Conservation (phyloP, 495 filamentous ascomycete genomes). For the Aspergillus baeticus region DNA sequence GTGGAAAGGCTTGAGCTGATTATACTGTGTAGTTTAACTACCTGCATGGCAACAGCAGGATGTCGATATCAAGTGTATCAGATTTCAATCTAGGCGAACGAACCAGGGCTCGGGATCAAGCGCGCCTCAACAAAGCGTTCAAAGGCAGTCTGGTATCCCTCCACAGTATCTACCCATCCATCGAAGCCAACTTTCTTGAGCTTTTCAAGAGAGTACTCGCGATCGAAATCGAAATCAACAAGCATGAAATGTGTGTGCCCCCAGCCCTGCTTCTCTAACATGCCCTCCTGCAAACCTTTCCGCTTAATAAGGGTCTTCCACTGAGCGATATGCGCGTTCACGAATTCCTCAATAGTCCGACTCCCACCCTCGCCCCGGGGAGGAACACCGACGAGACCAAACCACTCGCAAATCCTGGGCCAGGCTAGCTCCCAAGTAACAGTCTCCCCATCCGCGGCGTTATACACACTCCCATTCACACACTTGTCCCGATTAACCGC, state of each 20-base stretch:
- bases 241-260: neutral
- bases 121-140: constrained; percentile 17
- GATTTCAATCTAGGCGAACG: neutral
- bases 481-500: constrained; percentile 21
- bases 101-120: constrained; percentile 18
- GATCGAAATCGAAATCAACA: neutral
- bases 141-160: constrained; percentile 15
- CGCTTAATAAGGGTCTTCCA: neutral
- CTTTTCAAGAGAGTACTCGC: constrained; percentile 1
- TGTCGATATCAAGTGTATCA: no score
- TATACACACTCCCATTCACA: constrained; percentile 27
- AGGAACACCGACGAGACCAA: constrained; percentile 34
- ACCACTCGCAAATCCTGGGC: constrained; percentile 30
- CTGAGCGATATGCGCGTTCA: constrained; percentile 4
- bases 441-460: constrained; percentile 28
- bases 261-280: neutral
- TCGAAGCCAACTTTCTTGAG: constrained; percentile 16
- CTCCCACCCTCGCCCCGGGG: constrained; percentile 12
- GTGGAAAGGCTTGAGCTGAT: neutral
- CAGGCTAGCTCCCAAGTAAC: constrained; percentile 34
- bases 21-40: no score
- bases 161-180: constrained; percentile 13
- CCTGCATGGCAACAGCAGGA: no score
- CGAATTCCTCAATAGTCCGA: constrained; percentile 14
- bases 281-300: neutral